These are phyloP conservation scores for Linum lewisii DNA, from an alignment of 345 rosid genomes.

Conservation along the genomic window DNA sequence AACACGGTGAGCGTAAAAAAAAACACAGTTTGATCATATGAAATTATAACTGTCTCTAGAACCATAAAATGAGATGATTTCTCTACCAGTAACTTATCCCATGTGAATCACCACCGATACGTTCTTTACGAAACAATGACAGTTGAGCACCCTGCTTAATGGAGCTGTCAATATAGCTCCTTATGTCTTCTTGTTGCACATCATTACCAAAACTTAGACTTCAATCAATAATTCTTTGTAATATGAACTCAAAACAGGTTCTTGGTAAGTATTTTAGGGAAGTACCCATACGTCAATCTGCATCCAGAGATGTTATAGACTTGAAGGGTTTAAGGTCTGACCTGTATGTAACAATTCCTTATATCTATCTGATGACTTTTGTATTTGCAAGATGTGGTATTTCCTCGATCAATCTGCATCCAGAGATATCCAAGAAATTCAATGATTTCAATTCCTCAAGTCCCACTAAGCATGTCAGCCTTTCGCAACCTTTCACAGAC, in stretches of 20 bases:
- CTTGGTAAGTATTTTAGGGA: too few species aligned
- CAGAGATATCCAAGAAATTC: background rate
- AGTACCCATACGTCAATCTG: too few species aligned
- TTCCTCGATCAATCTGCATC: background rate
- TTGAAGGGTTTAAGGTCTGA: too few species aligned
- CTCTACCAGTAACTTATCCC: conserved; percentile 87
- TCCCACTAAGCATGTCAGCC: background rate
- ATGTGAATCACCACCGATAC: conserved; percentile 89
- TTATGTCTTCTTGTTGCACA: conserved; percentile 93
- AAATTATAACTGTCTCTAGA: too few species aligned
- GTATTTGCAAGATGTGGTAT: background rate
- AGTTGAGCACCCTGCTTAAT: conserved; percentile 77
- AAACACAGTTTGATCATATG: too few species aligned
- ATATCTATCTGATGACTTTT: background rate
- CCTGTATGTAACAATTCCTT: too few species aligned
- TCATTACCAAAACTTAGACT: conserved; percentile 15
- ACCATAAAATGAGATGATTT: conserved; percentile 2
- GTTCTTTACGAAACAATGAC: conserved; percentile 81
- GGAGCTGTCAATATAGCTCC: conserved; percentile 81
- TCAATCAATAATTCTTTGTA: too few species aligned
- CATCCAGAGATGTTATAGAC: too few species aligned
- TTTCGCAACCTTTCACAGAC: background rate
- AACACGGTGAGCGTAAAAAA: background rate
- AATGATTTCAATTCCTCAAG: background rate
- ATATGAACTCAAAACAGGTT: too few species aligned